Evolutionary conservation across 2,329 filamentous ascomycete genomes (phyloP).

Genomic region (Phyllosticta paracitricarpa): DNA sequence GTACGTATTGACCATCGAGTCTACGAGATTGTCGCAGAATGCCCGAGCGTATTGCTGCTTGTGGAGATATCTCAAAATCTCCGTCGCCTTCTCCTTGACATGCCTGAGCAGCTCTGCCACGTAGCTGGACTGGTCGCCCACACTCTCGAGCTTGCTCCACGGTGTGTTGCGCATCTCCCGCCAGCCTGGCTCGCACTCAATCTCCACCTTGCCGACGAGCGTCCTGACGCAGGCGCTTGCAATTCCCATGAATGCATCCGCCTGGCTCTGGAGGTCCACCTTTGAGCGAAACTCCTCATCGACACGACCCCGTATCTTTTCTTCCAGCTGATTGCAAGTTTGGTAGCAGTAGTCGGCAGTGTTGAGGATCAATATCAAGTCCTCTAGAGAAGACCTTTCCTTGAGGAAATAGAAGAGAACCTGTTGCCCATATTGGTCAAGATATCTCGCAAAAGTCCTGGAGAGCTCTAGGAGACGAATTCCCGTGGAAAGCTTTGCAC

Average conservation of each 20-base stretch:
- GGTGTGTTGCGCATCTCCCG: constrained; percentile 94
- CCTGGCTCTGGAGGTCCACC: constrained; percentile 85
- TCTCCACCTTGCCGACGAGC: constrained; percentile 73
- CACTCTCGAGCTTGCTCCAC: constrained; percentile 88
- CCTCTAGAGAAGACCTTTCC: constrained; percentile 57
- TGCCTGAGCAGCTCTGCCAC: constrained; percentile 70
- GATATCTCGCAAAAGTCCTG: constrained; percentile 77
- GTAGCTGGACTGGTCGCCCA: constrained; percentile 88
- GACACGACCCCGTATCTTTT: constrained; percentile 85
- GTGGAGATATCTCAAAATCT: constrained; percentile 66
- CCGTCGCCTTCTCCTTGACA: constrained; percentile 60
- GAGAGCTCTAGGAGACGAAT: constrained; percentile 75
- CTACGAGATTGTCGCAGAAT: constrained; percentile 93
- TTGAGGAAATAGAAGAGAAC: constrained; percentile 67
- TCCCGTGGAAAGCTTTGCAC: constrained; percentile 91
- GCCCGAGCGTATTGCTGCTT: constrained; percentile 92
- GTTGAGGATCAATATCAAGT: constrained; percentile 80
- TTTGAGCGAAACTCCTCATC: constrained; percentile 63
- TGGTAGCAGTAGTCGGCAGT: constrained; percentile 96
- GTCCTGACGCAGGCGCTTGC: constrained; percentile 78
- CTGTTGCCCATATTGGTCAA: constrained; percentile 92
- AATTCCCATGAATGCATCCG: constrained; percentile 90
- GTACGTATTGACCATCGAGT: constrained; percentile 70
- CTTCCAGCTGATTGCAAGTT: constrained; percentile 86
- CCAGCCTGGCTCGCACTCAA: constrained; percentile 78